Evolutionary conservation across 176 grass and related monocot genomes (phyloP), one percentile per base, ranked within the genome.

Genomic region (Phoenix roebelenii): DNA sequence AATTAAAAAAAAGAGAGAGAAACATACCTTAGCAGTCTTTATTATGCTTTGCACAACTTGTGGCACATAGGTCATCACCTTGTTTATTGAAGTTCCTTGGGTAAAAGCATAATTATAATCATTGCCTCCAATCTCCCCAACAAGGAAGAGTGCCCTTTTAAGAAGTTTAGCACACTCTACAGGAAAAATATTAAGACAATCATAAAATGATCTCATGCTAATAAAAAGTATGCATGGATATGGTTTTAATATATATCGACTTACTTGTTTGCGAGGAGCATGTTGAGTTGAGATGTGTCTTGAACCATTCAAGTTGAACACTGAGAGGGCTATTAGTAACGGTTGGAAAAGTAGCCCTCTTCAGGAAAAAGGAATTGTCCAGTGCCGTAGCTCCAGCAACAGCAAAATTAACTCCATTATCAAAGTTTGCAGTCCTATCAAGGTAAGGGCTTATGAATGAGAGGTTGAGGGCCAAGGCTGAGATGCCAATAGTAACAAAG

Each of bases 91-190:
- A 25, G 69, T 72, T 5, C 70, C 67, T 63, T 96, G 74, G 17
- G 85, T 80, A 67, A 96, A 96, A 3, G 75, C 92, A 25, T 87
- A 87, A 71, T 96, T 96, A 80, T 96, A 96, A 59, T 96, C 91
- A 65, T 96, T 96, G 15, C 92, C 92, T n/a, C 92, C 92, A 0
- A 96, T 96, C 64, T 96, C 92, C 3, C 92, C 92, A 0, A 96
- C 69, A 72, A 96, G 70, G 71, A 96, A 87, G 65, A 90, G 50
- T 49, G 92, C 74, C 25, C 68, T 60, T n/a, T 58, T 72, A 4
- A 88, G 66, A 49, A 77, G 90, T 55, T 60, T 75, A 0, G 50
- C 18, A 57, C 92, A 96, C 24, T 96, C 92, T 73, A 23, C 3
- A 50, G 15, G n/a, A 15, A 5, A 50, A 49, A 20, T 20, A 49